A percentile compares a stretch with the other conserved stretches of the same genome.
Evolutionary conservation across 1,139 yeast species (phyloP).

Genomic region (Nakaseomyces glabratus): DNA sequence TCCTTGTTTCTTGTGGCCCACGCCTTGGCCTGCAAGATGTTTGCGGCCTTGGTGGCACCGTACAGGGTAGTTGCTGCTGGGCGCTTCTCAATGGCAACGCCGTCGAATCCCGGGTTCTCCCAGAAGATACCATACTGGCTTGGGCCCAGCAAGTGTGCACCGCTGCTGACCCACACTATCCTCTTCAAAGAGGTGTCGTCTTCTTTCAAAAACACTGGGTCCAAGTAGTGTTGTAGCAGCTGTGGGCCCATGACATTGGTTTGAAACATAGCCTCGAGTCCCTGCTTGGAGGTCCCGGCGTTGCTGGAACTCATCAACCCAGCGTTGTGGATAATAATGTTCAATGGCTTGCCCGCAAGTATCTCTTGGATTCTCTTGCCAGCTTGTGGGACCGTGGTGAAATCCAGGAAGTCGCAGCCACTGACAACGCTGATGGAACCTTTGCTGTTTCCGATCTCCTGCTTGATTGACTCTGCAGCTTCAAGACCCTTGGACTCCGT

Average conservation of each 20-base stretch:
- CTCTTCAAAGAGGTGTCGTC: conserved; percentile 27
- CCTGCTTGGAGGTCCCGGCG: conserved; percentile 34
- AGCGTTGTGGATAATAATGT: conserved; percentile 43
- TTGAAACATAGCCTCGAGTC: conserved; percentile 41
- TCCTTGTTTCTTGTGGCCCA: conserved; percentile 36
- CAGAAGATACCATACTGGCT: conserved; percentile 35
- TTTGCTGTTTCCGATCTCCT: conserved; percentile 18
- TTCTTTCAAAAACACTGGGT: conserved; percentile 34
- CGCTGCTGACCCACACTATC: conserved; percentile 42
- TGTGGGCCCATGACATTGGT: conserved; percentile 45
- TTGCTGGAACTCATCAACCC: conserved; percentile 41
- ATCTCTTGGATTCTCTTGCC: conserved; percentile 29
- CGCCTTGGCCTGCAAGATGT: conserved; percentile 36
- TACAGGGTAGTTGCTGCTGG: conserved; percentile 17
- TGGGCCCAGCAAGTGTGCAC: conserved; percentile 35
- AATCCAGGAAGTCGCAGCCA: conserved; percentile 39
- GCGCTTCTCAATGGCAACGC: conserved; percentile 25
- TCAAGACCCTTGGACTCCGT: conserved; percentile 31
- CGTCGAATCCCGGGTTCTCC: conserved; percentile 31
- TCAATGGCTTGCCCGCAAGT: conserved; percentile 25
- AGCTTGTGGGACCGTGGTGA: conserved; percentile 38
- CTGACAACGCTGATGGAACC: conserved; percentile 24
- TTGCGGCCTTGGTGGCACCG: conserved; percentile 44
- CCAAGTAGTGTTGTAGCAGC: conserved; percentile 38
- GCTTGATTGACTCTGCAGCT: conserved; percentile 31